Evolutionary conservation across 108 stramenopile genomes (phyloP), one percentile per base, ranked within the genome.

Genomic region (Ochromonas danica): DNA sequence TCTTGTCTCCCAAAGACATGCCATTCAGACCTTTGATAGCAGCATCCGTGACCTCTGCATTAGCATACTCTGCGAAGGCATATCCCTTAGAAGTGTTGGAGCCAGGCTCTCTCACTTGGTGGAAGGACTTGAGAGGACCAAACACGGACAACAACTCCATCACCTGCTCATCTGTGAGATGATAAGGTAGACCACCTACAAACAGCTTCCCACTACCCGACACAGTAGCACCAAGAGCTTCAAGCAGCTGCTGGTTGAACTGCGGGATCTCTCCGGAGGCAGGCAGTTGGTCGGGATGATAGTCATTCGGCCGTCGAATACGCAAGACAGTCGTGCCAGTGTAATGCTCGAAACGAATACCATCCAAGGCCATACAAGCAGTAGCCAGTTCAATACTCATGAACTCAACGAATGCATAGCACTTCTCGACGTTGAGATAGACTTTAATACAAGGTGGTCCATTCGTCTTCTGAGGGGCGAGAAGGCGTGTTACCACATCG

Each of bases 161-260:
- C 1, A 97, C 92, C 28, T 75, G 45, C 39, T 89, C 85, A 51
- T 97, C 97, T 1, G 86, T 84, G 60, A 99, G 83, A 79, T 97
- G 93, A 81, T 97, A 94, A 14, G 96, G 96, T 38, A 99, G 87
- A 14, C 98, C 98, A 22, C 98, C 96, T 71, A 99, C 90, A 80
- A 99, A 99, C n/a, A 99, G 89, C 87, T 97, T 99, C 86, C 97
- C 93, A 51, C 96, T 96, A 38, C 96, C 98, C 30, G 88, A 89
- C n/a, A 99, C 96, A 25, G 86, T 91, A 41, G 85, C 80, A 27
- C 36, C 6, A n/a, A 35, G 31, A 22, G 41, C 70, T 25, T 25
- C 22, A 85, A 87, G 67, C 89, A 67, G 25, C 3, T 67, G 43
- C 22, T 80, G 60, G 62, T 88, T 78, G 41, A 85, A 70, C 79